Base-by-base conservation (phyloP, 139 green algal species). In the Coelastrella sp. region DNA sequence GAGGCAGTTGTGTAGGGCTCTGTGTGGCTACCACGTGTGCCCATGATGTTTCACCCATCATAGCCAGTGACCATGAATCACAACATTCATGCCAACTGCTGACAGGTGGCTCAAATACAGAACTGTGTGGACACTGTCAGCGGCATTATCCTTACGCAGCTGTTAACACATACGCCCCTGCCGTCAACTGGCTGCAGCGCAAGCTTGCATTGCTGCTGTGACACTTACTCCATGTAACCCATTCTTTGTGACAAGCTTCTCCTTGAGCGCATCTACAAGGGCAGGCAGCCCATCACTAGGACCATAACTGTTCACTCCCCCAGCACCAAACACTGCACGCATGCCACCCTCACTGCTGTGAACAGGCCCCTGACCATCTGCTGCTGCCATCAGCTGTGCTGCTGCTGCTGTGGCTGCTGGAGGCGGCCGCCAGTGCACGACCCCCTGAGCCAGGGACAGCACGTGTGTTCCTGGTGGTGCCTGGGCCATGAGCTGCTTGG, bases 351-450 rank as follows among this genome's bases (percentile, higher is more conserved):
- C 23, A 13, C 23, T 59, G 74, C 74, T 80, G 23, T 77, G 71
- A 10, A 77, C 16, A 73, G 32, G 32, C 32, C 32, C 32, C 32
- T 14, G 91, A 3, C 98, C 98, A 87, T 96, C 58, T 11, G 59
- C 80, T 20, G 60, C 32, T 7, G 74, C 23, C 68, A 89, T 78
- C 22, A 82, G 58, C 60, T 89, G 6, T 13, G 59, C 19, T 32
- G 94, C 97, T 16, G 32, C 57, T 17, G 96, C 86, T n/a, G 97
- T 82, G 4, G 97, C 97, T 7, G 61, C 58, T 2, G 89, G 59
- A 4, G 97, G 97, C 11, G 97, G 97, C 56, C 56, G 5, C 97
- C 97, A 99, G 88, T 97, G 91, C 54, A 98, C 96, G 16, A 99
- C 94, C 81, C 95, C 97, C 92, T 99, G 74, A 19, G 74, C 74